Conservation (phyloP, 2,329 filamentous ascomycete species). For the Colletotrichum neosansevieriae region DNA sequence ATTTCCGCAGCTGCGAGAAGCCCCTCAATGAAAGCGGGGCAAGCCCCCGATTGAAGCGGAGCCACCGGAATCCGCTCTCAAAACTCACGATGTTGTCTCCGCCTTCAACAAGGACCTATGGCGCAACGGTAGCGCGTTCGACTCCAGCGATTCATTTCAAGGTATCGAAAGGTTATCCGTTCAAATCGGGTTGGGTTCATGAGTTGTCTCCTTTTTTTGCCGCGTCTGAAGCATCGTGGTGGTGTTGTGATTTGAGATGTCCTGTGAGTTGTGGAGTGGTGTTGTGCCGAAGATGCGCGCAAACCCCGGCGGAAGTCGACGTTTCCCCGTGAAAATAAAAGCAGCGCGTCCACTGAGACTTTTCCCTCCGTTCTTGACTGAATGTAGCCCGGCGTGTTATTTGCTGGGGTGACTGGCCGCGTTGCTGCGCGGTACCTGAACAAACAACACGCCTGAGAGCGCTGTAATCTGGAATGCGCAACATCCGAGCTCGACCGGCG, state of each 20-base stretch:
- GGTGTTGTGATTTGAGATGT: neutral
- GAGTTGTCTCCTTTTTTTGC: neutral
- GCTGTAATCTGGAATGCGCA: too few relatives aligned
- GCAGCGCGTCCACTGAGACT: too few relatives aligned
- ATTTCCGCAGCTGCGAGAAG: too few relatives aligned
- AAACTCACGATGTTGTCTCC: neutral
- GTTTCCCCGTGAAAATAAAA: too few relatives aligned
- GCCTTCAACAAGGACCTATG: neutral
- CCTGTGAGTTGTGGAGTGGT: neutral
- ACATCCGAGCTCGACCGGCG: accelerated
- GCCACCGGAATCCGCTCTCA: neutral
- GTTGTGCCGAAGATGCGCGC: too few relatives aligned
- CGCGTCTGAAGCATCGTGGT: neutral
- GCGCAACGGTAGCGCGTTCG: conserved; percentile 35
- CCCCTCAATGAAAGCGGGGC: neutral
- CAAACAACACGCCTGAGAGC: too few relatives aligned
- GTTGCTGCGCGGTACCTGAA: too few relatives aligned
- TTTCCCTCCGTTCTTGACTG: too few relatives aligned
- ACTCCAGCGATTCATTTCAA: neutral
- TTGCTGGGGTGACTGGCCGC: too few relatives aligned
- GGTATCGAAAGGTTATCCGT: conserved; percentile 30
- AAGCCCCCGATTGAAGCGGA: neutral
- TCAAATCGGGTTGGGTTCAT: conserved; percentile 31
- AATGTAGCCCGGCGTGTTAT: too few relatives aligned
- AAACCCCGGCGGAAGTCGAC: too few relatives aligned